These are phyloP conservation scores for Geranium brycei DNA, from an alignment of 345 rosid species.

Conservation along the genomic window DNA sequence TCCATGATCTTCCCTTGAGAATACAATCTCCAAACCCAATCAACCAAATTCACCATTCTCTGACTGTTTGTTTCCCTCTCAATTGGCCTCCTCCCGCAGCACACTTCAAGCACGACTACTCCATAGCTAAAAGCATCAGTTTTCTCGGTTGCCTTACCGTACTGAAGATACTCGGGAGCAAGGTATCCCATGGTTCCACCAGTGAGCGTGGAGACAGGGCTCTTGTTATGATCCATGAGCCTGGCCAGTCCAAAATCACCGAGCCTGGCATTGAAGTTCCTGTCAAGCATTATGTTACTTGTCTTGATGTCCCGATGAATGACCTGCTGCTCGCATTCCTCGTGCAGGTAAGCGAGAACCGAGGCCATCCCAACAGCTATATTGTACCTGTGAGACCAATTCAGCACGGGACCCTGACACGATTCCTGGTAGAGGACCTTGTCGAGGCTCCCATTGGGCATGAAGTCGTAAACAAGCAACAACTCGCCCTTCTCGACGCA, in stretches of 20 bases:
- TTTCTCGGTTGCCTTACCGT: conserved; percentile 80
- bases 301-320: conserved; percentile 88
- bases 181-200: conserved; percentile 97
- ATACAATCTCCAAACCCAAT: conserved; percentile 78
- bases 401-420: conserved; percentile 28
- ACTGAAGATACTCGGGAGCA: conserved; percentile 94
- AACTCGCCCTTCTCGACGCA: conserved; percentile 76
- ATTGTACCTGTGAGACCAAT: conserved; percentile 62
- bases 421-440: conserved; percentile 54
- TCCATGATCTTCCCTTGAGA: conserved; percentile 60
- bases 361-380: conserved; percentile 73
- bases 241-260: conserved; percentile 95
- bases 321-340: conserved; percentile 90
- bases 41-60: conserved; percentile 74
- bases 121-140: conserved; percentile 88
- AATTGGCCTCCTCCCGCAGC: conserved; percentile 86
- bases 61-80: conserved; percentile 54
- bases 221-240: conserved; percentile 81
- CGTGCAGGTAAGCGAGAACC: conserved; percentile 65
- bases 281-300: conserved; percentile 84
- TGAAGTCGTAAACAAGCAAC: conserved; percentile 84
- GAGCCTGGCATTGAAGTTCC: conserved; percentile 63
- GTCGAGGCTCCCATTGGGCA: conserved; percentile 90
- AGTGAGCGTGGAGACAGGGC: conserved; percentile 85
- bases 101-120: conserved; percentile 75